Base-by-base conservation (phyloP, 2,329 filamentous ascomycete genomes). In the Trichoderma gracile region DNA sequence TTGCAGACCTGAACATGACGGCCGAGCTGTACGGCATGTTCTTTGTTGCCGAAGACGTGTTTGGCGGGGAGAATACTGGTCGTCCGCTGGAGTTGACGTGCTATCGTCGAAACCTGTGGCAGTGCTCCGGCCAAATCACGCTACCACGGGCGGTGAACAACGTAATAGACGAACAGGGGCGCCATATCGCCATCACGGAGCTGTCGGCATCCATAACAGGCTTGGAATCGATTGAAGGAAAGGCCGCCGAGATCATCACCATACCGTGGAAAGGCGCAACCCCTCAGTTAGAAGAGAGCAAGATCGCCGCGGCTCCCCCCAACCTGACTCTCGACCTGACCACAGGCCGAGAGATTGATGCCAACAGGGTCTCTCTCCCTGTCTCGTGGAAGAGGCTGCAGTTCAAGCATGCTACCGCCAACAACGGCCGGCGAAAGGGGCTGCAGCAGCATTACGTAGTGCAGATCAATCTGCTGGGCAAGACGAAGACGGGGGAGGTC, bases 371-470 rank as follows among this genome's bases (percentile, higher is more conserved):
- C 9, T 91, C 87, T 45, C 86, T 97, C 64, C 91, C 93, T 1
- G 89, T 97, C 60, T 89, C 92, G 40, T 98, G 94, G 94, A 97
- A 97, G 77, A 84, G 94, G 61, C 79, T 98, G 65, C 94, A 98
- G 76, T 98, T 98, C 77, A 91, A 96, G 72, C 95, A 97, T 70
- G 94, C 94, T 2, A 98, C 94, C 0, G 94, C 94, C 57, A 98
- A 98, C 75, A 98, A 98, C 73, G 94, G 94, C 14, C 86, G 94
- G 61, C 86, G 94, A 69, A 97, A 97, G 78, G 94, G 96, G 68
- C 80, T 97, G 53, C 94, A 98, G 74, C 94, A 98, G 76, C 93
- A 97, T 75, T 98, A 97, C 74, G 85, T 96, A 1, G 91, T 98
- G 54, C 89, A 92, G 66, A 87, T 98, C 65, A 93, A 89, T 75